A percentile compares a stretch with the other conserved stretches of the same genome.
Conservation (phyloP, 2,329 filamentous ascomycete species). For the Alternaria gansuensis region DNA sequence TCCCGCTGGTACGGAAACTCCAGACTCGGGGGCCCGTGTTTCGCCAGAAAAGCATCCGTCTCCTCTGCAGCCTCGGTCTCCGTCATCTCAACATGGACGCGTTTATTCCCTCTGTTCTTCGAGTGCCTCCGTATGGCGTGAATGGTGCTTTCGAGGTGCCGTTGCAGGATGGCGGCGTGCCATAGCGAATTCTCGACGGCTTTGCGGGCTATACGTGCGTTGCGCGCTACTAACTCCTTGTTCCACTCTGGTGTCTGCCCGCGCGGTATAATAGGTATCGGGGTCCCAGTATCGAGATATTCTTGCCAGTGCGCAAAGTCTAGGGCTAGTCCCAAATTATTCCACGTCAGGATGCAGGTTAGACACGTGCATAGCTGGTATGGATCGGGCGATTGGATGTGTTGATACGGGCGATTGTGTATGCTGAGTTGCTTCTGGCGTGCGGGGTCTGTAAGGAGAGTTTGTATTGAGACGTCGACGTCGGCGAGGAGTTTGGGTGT, state of each 20-base stretch:
- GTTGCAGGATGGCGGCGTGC: constrained; percentile 61
- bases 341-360: constrained; percentile 66
- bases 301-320: constrained; percentile 67
- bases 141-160: constrained; percentile 59
- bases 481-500: constrained; percentile 59
- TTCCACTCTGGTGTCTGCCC: constrained; percentile 63
- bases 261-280: constrained; percentile 62
- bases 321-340: constrained; percentile 62
- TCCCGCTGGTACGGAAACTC: constrained; percentile 66
- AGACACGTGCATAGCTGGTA: constrained; percentile 65
- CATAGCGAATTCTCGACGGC: constrained; percentile 60
- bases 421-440: constrained; percentile 58
- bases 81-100: constrained; percentile 59
- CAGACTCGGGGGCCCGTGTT: constrained; percentile 61
- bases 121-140: constrained; percentile 59
- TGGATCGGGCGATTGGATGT: constrained; percentile 60
- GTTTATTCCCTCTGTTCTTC: constrained; percentile 60
- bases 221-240: constrained; percentile 53
- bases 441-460: constrained; percentile 53
- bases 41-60: constrained; percentile 62
- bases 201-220: constrained; percentile 57
- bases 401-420: constrained; percentile 63
- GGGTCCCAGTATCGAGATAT: constrained; percentile 61
- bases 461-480: constrained; percentile 51
- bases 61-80: constrained; percentile 57